phyloP scores from a whole-genome alignment of 2,329 filamentous ascomycete species.

The Calcarisporium arbuscula region DNA sequence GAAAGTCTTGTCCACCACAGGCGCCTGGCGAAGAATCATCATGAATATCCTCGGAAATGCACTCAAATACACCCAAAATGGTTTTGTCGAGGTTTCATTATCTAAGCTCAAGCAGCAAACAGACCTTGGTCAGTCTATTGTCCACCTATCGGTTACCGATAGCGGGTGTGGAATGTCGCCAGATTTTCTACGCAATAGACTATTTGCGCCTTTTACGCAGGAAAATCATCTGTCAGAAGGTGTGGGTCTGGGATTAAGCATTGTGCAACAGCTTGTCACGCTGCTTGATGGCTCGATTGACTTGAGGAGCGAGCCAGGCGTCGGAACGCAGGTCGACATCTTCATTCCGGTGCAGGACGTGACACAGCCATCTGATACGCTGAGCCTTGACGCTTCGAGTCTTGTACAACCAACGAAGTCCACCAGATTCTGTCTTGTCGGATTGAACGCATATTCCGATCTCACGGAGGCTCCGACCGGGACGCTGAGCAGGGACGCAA shows the following conservation, averaged over 20 bases:
- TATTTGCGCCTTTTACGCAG: slow-evolving; percentile 60
- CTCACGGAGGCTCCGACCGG: slow-evolving; percentile 1
- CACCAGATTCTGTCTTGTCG: background rate
- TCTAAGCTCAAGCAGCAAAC: too few relatives aligned
- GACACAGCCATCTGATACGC: too few relatives aligned
- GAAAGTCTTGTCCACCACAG: slow-evolving; percentile 41
- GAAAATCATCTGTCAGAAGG: slow-evolving; percentile 55
- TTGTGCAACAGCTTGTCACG: slow-evolving; percentile 54
- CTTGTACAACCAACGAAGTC: background rate
- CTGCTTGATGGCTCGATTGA: slow-evolving; percentile 53
- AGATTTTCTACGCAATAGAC: slow-evolving; percentile 51
- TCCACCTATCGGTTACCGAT: slow-evolving; percentile 41
- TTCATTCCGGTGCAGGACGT: slow-evolving; percentile 21
- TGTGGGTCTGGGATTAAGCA: slow-evolving; percentile 58
- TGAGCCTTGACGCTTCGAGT: background rate
- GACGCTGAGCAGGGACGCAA: background rate
- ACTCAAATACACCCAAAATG: slow-evolving; percentile 49
- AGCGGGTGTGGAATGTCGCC: slow-evolving; percentile 60
- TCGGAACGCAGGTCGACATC: slow-evolving; percentile 29
- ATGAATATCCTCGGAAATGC: slow-evolving; percentile 60
- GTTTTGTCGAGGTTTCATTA: slow-evolving; percentile 23
- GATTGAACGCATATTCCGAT: slow-evolving; percentile 4
- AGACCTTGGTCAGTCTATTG: too few relatives aligned
- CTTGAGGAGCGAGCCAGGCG: slow-evolving; percentile 39
- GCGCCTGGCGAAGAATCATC: slow-evolving; percentile 41